Evolutionary conservation across 257 asterid genomes (phyloP).

Genomic region (Oldenlandia corymbosa): DNA sequence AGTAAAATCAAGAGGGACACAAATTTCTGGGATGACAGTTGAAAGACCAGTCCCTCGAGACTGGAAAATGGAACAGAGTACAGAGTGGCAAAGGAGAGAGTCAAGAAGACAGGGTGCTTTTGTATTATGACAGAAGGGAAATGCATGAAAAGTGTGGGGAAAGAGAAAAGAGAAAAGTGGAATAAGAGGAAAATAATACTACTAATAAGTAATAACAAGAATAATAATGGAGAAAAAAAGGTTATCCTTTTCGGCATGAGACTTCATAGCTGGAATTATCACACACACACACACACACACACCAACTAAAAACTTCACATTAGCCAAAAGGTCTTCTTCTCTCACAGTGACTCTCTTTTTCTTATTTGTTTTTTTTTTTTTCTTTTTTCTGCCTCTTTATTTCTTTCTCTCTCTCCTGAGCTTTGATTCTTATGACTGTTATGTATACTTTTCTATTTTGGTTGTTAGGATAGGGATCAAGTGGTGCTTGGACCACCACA

Average conservation of each 20-base stretch:
- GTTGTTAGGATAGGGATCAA: conserved; percentile 6
- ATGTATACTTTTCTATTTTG: not conserved
- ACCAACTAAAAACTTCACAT: conserved; percentile 15
- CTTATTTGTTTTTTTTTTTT: not conserved
- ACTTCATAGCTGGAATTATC: conserved; percentile 53
- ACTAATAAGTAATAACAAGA: conserved; percentile 11
- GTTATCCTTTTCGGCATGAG: conserved; percentile 48
- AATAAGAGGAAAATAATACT: conserved; percentile 15
- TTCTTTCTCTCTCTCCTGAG: conserved; percentile 1
- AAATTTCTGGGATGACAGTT: conserved; percentile 1
- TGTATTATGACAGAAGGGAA: conserved; percentile 20
- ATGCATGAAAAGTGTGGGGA: conserved; percentile 20
- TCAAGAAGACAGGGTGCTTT: conserved; percentile 5
- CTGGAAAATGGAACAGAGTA: not conserved
- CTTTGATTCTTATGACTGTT: conserved; percentile 3
- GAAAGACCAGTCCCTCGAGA: not conserved
- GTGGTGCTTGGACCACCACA: conserved; percentile 9
- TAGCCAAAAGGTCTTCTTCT: conserved; percentile 22
- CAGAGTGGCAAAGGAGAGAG: conserved; percentile 5
- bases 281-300: conserved; percentile 4
- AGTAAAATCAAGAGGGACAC: not conserved
- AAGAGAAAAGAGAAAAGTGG: conserved; percentile 9
- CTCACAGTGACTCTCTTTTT: conserved; percentile 6
- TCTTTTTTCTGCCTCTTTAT: not conserved
- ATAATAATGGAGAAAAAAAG: conserved; percentile 37